Evolutionary conservation across 129 eudicot genomes (phyloP).

Genomic region (Smallanthus sonchifolius): DNA sequence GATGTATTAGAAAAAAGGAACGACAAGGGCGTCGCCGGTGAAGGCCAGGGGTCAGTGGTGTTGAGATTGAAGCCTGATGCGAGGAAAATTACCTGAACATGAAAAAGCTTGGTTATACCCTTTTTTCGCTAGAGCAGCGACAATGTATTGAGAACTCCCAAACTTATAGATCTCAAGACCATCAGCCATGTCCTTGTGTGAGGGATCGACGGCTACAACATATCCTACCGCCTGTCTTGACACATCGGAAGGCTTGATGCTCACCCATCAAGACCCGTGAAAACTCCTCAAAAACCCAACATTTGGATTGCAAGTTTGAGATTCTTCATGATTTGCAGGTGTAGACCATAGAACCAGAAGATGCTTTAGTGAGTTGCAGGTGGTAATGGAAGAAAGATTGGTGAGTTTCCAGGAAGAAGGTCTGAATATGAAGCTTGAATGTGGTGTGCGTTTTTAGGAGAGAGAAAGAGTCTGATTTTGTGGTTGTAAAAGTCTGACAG

Average conservation of each 20-base stretch:
- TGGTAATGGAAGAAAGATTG: conserved; percentile 3
- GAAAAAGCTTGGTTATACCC: conserved; percentile 82
- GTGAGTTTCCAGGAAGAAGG: conserved; percentile 22
- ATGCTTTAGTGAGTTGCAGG: conserved; percentile 20
- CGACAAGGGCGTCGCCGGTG: too few relatives aligned
- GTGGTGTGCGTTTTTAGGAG: too few relatives aligned
- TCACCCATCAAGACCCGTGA: conserved; percentile 16
- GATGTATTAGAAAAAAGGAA: too few relatives aligned
- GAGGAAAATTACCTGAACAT: conserved; percentile 91
- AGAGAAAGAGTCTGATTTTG: too few relatives aligned
- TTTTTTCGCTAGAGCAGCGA: conserved; percentile 44
- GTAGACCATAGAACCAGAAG: conserved; percentile 1
- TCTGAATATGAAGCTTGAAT: too few relatives aligned
- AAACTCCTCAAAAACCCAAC: conserved; percentile 20
- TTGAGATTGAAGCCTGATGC: too few relatives aligned
- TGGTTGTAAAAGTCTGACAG: too few relatives aligned
- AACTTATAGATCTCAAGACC: conserved; percentile 74
- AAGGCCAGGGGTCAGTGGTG: too few relatives aligned
- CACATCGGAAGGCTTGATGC: conserved; percentile 28
- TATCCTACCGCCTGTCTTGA: conserved; percentile 32
- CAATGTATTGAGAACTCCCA: conserved; percentile 56
- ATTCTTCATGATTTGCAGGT: neutral
- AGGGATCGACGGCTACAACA: conserved; percentile 52
- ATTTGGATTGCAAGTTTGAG: neutral
- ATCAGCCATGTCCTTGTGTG: conserved; percentile 36